Conservation (phyloP, 2,329 filamentous ascomycete species). For the Botrytis fabae region DNA sequence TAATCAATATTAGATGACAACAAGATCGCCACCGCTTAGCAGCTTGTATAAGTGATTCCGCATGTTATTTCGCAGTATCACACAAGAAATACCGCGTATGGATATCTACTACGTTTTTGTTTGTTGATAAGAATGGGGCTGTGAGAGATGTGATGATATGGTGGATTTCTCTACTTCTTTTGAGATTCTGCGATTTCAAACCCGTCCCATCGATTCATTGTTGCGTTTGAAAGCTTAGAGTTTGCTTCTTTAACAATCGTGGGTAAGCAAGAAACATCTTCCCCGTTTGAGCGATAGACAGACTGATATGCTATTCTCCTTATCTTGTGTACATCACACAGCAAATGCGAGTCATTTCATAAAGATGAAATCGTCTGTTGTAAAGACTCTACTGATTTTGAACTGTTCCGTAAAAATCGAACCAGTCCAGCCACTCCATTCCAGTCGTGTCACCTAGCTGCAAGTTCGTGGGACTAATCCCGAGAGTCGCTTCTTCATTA, state of each 20-base stretch:
- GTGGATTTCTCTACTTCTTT: neutral
- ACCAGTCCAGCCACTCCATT: constrained; percentile 39
- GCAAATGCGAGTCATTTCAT: neutral
- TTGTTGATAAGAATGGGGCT: neutral
- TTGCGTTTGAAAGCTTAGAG: no score
- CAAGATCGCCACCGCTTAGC: neutral
- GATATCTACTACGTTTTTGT: neutral
- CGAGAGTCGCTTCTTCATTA: constrained; percentile 60
- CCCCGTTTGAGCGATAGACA: neutral
- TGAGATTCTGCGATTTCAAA: neutral
- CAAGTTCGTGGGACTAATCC: constrained; percentile 38
- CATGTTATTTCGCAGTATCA: neutral
- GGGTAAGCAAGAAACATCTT: neutral
- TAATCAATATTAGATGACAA: neutral
- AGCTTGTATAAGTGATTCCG: neutral
- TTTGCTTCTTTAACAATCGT: no score
- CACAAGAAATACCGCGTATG: neutral
- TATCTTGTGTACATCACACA: neutral
- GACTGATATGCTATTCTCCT: neutral
- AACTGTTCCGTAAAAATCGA: constrained; percentile 28
- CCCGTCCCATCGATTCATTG: neutral
- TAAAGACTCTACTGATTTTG: neutral
- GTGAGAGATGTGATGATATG: neutral
- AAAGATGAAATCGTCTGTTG: neutral
- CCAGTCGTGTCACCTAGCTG: constrained; percentile 35